Base-by-base conservation (phyloP, 73 alveolate genomes). In the Urostyla sp. region DNA sequence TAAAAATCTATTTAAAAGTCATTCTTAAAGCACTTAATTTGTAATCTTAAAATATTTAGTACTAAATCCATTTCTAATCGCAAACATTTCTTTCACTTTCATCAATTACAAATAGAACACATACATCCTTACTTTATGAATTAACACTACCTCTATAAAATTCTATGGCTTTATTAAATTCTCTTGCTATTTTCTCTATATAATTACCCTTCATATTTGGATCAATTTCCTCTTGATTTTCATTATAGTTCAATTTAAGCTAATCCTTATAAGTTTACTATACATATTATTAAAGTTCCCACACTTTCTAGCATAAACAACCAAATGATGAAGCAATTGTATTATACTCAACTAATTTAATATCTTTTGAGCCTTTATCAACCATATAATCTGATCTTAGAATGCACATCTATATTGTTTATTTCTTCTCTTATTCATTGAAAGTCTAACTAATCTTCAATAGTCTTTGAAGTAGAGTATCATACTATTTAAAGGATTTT, bases 321-420 rank as follows among this genome's bases (percentile, higher is more conserved):
- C 90, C 93, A 69, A 89, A 85, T 0, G 90, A 67, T 0, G 92
- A 84, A 18, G 94, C 91, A 18, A 90, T 88, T 0, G 94, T 90
- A 63, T 90, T 90, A 43, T 36, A 81, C 58, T 90, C 96, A 27
- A 87, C 90, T 72, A 85, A 51, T 51, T 67, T 61, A 35, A 89
- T 75, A 35, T 50, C 38, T 4, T 67, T 59, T 16, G 85, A 18
- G 18, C 7, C 67, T 55, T 50, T 72, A 52, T 92, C 97, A n/a
- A 92, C 73, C 97, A 95, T 90, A 90, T 90, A 95, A 84, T 95
- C 99, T 23, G 93, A 87, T 67, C 99, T 90, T 35, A 92, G 79
- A 24, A 95, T 81, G 35, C 95, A 94, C 27, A 80, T 52, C 73
- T 90, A 79, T 18, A 79, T 59, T 53, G 90, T 91, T 74, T 95